Conservation (phyloP, 2,329 filamentous ascomycete genomes). For the Pleomassaria siparia region DNA sequence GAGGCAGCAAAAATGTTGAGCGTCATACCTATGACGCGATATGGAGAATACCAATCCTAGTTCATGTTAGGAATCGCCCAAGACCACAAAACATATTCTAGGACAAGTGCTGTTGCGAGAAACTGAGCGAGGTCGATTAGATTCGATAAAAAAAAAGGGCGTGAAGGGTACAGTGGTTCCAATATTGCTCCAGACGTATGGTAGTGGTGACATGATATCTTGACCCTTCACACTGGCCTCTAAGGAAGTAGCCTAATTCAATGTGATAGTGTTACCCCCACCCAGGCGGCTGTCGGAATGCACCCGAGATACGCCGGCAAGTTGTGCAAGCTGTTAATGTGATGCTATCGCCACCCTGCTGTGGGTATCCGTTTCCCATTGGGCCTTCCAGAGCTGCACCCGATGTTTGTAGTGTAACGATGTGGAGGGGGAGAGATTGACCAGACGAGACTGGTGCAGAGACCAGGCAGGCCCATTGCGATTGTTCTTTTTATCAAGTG, state of each 20-base stretch:
- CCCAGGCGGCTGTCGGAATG: not conserved
- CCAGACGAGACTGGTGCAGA: not conserved
- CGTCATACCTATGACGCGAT: conserved; percentile 5
- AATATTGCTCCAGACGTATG: not conserved
- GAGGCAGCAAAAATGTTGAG: conserved; percentile 6
- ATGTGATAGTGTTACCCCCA: not conserved
- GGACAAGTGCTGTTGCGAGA: conserved; percentile 22
- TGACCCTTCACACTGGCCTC: conserved; percentile 8
- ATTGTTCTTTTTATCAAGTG: no score
- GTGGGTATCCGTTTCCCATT: not conserved
- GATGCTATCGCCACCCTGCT: not conserved
- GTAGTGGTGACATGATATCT: conserved; percentile 3
- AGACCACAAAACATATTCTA: conserved; percentile 8
- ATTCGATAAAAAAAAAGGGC: conserved; percentile 1
- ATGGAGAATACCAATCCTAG: conserved; percentile 11
- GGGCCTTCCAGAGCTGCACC: not conserved
- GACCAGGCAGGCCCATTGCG: no score
- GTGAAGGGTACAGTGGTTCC: conserved; percentile 7
- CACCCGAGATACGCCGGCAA: not conserved
- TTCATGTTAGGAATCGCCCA: conserved; percentile 9
- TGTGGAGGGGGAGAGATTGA: not conserved
- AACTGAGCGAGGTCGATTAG: conserved; percentile 16
- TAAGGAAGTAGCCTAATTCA: not conserved
- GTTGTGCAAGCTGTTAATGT: conserved; percentile 3
- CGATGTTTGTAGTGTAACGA: not conserved